Conservation (phyloP, 176 grass and related monocot species). For the Oryza glaberrima region DNA sequence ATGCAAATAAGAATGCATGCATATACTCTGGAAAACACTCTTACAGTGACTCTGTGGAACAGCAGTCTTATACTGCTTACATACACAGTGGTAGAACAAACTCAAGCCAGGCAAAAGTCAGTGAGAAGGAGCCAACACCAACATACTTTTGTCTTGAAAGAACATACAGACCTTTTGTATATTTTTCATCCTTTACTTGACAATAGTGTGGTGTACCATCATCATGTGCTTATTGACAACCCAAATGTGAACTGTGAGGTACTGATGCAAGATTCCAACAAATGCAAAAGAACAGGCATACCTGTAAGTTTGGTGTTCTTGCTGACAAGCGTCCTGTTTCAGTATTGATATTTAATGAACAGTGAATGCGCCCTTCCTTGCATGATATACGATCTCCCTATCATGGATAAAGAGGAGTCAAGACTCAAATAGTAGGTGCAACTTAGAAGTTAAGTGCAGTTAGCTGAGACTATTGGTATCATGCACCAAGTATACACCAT, state of each 20-base stretch:
- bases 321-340: slow-evolving; percentile 92
- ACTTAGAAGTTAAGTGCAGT: slow-evolving; percentile 6
- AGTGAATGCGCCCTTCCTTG: slow-evolving; percentile 69
- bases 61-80: slow-evolving; percentile 5
- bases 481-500: not conserved
- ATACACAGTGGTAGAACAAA: not conserved
- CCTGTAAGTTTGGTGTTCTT: slow-evolving; percentile 86
- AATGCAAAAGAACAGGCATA: slow-evolving; percentile 42
- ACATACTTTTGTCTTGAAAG: not conserved
- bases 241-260: slow-evolving; percentile 1
- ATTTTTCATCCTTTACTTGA: not conserved
- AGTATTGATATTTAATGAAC: slow-evolving; percentile 97
- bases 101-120: slow-evolving; percentile 19
- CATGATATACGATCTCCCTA: slow-evolving; percentile 89
- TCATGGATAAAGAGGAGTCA: slow-evolving; percentile 13
- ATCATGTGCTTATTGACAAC: slow-evolving; percentile 21
- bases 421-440: slow-evolving; percentile 9
- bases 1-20: not conserved
- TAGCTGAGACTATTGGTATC: not conserved
- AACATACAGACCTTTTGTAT: slow-evolving; percentile 17
- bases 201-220: not conserved
- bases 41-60: slow-evolving; percentile 2
- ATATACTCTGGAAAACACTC: slow-evolving; percentile 13
- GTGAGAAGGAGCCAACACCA: slow-evolving; percentile 4
- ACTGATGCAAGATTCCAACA: slow-evolving; percentile 14